Conservation (phyloP, 2,329 filamentous ascomycete species). For the Ilyonectria sp. region DNA sequence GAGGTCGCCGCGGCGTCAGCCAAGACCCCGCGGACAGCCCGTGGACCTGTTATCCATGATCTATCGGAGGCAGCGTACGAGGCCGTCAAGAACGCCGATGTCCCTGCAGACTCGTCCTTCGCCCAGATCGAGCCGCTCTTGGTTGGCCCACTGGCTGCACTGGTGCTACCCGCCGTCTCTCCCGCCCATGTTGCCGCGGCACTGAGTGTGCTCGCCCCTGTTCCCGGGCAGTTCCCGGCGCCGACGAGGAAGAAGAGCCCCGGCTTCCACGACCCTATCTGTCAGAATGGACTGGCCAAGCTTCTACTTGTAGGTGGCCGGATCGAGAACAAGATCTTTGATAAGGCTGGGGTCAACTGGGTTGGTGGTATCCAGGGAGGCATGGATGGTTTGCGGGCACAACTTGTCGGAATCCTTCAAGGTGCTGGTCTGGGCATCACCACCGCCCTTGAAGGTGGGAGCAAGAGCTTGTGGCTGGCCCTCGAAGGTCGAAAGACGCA, state of each 20-base stretch:
- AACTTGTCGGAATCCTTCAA: conserved; percentile 87
- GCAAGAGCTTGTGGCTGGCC: conserved; percentile 88
- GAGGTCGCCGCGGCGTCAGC: conserved; percentile 55
- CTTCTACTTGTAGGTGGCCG: conserved; percentile 88
- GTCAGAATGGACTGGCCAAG: conserved; percentile 89
- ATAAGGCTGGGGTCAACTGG: conserved; percentile 77
- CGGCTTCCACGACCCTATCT: conserved; percentile 83
- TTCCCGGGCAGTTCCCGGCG: conserved; percentile 80
- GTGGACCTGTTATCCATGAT: conserved; percentile 62
- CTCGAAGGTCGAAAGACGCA: conserved; percentile 86
- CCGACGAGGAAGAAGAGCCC: conserved; percentile 84
- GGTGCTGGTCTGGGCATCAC: conserved; percentile 84
- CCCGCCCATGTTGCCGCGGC: conserved; percentile 88
- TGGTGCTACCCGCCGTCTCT: conserved; percentile 87
- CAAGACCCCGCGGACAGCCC: conserved; percentile 48
- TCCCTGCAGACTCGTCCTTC: conserved; percentile 60
- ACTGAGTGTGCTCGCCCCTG: conserved; percentile 83
- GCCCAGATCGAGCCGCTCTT: conserved; percentile 81
- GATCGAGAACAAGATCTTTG: conserved; percentile 88
- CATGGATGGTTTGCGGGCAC: conserved; percentile 83
- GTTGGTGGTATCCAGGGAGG: conserved; percentile 85
- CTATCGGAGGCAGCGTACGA: conserved; percentile 69
- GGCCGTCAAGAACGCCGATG: conserved; percentile 57
- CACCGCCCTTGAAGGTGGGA: conserved; percentile 82
- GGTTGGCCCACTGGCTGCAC: conserved; percentile 83